Evolutionary conservation across 495 filamentous ascomycete genomes (phyloP), one percentile per base, ranked within the genome.

Genomic region (Clavariopsis aquatica): DNA sequence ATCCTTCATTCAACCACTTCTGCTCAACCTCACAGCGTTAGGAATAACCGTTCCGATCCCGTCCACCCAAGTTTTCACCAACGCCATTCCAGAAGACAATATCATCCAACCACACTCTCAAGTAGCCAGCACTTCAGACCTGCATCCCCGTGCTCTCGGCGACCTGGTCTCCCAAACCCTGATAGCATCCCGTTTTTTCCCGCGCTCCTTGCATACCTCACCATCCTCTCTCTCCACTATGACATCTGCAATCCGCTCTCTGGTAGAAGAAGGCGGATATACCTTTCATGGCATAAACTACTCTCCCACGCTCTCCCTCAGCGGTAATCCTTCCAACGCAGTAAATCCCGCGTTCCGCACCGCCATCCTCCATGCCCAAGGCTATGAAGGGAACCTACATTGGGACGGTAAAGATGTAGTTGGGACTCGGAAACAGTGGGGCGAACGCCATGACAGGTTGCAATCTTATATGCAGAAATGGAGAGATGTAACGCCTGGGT

Each of bases 221-320:
- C 22, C 47, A 1, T 19, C 55, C 13, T 24, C 57, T 22, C 49
- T 69, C 17, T 36, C 46, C 13, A 10, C 7, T 2, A 52, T 57
- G 28, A 29, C 38, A 55, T 8, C 15, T 8, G 62, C 57, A 1
- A 64, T 69, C 62, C 66, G 66, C 15, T 0, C 23, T 38, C 52
- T 61, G 15, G 54, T 65, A 17, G 49, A 55, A 55, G 49, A 13
- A 1, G 66, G 66, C 27, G 51, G 51, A 9, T 63, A 64, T 52
- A 60, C 56, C 27, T 65, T 69, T 49, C 66, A 69, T 49, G 66
- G 66, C 31, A 65, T 65, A 13, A 65, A 69, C 52, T 43, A 69
- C 57, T 22, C 29, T 8, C 66, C 66, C 0, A 56, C 61, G 6
- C 49, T 57, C 20, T 13, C 23, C 1, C 49, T 28, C 1, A 9